Conservation (phyloP, 2,329 filamentous ascomycete genomes). For the Tolypocladium album region DNA sequence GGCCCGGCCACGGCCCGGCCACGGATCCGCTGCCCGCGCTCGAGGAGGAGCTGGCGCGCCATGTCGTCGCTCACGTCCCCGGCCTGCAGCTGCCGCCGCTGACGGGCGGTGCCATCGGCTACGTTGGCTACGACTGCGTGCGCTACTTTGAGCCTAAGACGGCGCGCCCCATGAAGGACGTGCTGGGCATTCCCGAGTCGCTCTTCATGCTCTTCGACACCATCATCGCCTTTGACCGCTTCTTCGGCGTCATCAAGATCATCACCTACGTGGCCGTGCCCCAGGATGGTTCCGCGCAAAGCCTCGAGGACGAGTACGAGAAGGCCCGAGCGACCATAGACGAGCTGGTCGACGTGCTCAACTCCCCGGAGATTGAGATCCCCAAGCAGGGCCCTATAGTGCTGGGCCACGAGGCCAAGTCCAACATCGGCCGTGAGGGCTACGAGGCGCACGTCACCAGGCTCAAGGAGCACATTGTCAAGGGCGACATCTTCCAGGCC, state of each 20-base stretch:
- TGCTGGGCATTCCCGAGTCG: conserved; percentile 81
- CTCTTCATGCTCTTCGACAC: conserved; percentile 97
- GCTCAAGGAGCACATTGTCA: conserved; percentile 82
- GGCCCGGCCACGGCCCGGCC: conserved; percentile 74
- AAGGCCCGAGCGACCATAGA: conserved; percentile 55
- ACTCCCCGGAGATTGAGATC: conserved; percentile 63
- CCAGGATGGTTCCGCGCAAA: conserved; percentile 25
- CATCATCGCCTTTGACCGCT: conserved; percentile 87
- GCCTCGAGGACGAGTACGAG: conserved; percentile 53
- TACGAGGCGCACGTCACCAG: conserved; percentile 83
- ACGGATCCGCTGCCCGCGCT: conserved; percentile 76
- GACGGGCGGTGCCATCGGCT: conserved; percentile 88
- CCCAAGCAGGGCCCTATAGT: conserved; percentile 66
- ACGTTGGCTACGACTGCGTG: conserved; percentile 95
- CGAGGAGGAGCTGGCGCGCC: conserved; percentile 67
- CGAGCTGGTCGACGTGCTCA: conserved; percentile 59
- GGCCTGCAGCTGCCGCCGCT: conserved; percentile 74
- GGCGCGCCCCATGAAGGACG: conserved; percentile 76
- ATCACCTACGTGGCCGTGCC: conserved; percentile 81
- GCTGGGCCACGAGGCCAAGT: conserved; percentile 69
- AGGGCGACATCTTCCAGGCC: conserved; percentile 93
- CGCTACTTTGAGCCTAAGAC: conserved; percentile 97
- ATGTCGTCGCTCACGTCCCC: conserved; percentile 73
- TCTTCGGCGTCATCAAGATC: conserved; percentile 85
- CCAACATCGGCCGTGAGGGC: conserved; percentile 80